Percentiles rank a stretch among this genome's conserved stretches.
These are phyloP conservation scores for Phaffia australis DNA, from an alignment of 768 basidiomycete genomes.

Conservation along the genomic window DNA sequence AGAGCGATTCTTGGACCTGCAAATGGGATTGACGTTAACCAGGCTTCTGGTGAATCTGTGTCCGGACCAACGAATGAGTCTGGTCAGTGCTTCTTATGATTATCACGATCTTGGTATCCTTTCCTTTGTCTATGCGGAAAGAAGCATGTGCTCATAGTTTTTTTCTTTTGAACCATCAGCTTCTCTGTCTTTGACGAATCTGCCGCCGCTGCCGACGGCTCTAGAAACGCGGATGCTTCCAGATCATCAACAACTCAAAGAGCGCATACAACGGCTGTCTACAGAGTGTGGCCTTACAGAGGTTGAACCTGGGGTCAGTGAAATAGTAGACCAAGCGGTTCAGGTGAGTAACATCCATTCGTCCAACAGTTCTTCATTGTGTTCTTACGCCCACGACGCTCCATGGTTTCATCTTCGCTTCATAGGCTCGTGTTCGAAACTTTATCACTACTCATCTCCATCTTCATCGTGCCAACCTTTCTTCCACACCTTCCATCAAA, in stretches of 20 bases:
- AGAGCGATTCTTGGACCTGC: conserved; percentile 3
- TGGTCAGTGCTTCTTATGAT: not conserved
- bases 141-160: not conserved
- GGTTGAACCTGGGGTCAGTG: conserved; percentile 8
- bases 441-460: conserved; percentile 23
- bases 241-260: conserved; percentile 4
- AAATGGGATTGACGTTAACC: not conserved
- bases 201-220: conserved; percentile 4
- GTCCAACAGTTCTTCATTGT: too few relatives aligned
- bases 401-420: not conserved
- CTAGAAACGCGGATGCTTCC: conserved; percentile 14
- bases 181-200: not conserved
- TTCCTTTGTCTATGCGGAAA: too few relatives aligned
- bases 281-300: conserved; percentile 11
- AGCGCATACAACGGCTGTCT: conserved; percentile 11
- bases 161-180: not conserved
- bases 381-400: not conserved
- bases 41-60: not conserved
- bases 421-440: conserved; percentile 18
- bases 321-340: conserved; percentile 10
- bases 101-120: not conserved
- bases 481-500: conserved; percentile 13
- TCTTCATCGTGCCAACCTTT: conserved; percentile 20
- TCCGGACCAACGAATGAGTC: not conserved
- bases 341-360: conserved; percentile 2